Evolutionary conservation across 2,329 filamentous ascomycete genomes (phyloP), one percentile per base, ranked within the genome.

Genomic region (Aspergillus awamori): DNA sequence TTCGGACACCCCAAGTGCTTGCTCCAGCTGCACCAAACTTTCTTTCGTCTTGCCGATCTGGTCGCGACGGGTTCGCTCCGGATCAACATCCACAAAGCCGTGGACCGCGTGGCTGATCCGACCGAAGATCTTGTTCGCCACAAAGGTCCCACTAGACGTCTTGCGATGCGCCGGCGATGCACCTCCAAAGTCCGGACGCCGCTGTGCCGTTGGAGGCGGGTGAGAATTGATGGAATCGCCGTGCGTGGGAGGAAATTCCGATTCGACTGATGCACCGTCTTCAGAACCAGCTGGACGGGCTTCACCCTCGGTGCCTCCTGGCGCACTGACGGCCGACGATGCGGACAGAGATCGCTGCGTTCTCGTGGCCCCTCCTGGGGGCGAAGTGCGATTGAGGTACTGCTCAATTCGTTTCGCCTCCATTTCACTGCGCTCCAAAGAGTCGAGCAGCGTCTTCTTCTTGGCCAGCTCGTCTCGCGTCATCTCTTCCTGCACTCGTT

Each of bases 401-500:
- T 96, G 91, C 71, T 98, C 94, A 63, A 99, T 95, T 51, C 96
- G 88, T 72, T 91, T 91, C 0, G 95, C 93, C 79, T 99, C 95
- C 5, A 90, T 85, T 77, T 99, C 95, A 72, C 94, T 98, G 61
- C 88, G 87, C 79, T 99, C 95, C n/a, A 99, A 81, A 52, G 93
- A 90, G 48, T 96, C 92, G 13, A 99, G 83, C 11, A 95, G 83
- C 2, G 85, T 81, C 69, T 86, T 87, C 81, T 98, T 98, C 82
- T 94, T 97, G 58, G 89, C 86, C 10, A 99, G 82, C 70, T 99
- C 93, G 61, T 99, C 95, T 48, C 89, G 89, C 1, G 95, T 98
- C 88, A 98, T 94, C 73, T 99, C 95, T 76, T 98, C 93, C 74
- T 99, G 95, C 57, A 99, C 92, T 51, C 95, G 86, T 81, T 99